Percentiles rank a stretch among this genome's conserved stretches.
phyloP scores from a whole-genome alignment of 345 rosid species.

The Aegle marmelos region DNA sequence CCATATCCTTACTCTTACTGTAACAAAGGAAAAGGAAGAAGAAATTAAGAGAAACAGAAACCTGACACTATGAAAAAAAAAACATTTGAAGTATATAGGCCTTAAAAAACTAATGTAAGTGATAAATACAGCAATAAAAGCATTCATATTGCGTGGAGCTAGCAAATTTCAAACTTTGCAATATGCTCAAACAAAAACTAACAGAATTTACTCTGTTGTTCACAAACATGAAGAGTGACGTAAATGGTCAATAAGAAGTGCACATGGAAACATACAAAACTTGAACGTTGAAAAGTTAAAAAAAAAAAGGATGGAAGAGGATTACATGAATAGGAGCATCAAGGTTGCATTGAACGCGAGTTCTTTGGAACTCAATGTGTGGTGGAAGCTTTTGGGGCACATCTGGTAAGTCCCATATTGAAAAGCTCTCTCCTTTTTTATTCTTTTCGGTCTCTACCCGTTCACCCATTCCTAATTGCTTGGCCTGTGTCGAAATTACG shows the following conservation, averaged over 20 bases:
- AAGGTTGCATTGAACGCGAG: conserved; percentile 61
- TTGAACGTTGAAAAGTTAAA: not conserved
- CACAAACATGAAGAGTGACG: not conserved
- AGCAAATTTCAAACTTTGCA: not conserved
- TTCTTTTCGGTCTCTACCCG: not conserved
- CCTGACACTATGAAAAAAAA: not conserved
- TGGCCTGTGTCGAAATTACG: not conserved
- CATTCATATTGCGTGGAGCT: not conserved
- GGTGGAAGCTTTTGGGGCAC: conserved; percentile 71
- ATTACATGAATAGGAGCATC: conserved; percentile 78
- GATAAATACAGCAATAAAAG: not conserved
- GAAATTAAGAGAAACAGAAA: not conserved
- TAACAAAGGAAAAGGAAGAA: no score
- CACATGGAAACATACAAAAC: not conserved
- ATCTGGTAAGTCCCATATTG: conserved; percentile 59
- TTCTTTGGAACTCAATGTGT: conserved; percentile 61
- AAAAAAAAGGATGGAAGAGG: not conserved
- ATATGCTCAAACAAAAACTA: not conserved
- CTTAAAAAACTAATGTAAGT: not conserved
- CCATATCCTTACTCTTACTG: not conserved
- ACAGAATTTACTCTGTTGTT: not conserved
- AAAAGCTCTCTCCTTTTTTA: conserved; percentile 21
- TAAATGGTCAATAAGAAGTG: not conserved
- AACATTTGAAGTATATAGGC: not conserved
- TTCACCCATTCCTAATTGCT: not conserved